These are phyloP conservation scores for Colletotrichum sp. DNA, from an alignment of 2,329 filamentous ascomycete genomes.

Conservation along the genomic window DNA sequence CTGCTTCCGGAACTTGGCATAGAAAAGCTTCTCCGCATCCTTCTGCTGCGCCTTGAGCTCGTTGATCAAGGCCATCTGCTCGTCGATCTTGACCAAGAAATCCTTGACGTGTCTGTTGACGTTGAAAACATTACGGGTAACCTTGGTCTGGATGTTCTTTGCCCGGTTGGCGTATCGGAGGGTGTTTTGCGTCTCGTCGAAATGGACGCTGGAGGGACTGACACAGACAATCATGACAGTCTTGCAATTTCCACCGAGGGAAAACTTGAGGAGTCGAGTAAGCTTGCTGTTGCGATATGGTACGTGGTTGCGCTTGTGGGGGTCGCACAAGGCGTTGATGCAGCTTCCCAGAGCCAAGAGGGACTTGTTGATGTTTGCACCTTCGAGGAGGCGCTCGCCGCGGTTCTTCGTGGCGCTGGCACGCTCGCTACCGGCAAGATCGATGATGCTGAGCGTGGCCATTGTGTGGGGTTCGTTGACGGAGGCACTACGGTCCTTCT, in stretches of 20 bases:
- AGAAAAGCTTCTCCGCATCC: conserved; percentile 81
- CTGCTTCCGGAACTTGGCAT: conserved; percentile 90
- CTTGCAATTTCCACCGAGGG: conserved; percentile 95
- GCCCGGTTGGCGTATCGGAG: conserved; percentile 95
- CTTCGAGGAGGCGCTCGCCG: conserved; percentile 87
- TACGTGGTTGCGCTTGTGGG: conserved; percentile 88
- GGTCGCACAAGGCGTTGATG: conserved; percentile 97
- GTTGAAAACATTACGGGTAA: conserved; percentile 98
- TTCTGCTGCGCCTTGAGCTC: conserved; percentile 93
- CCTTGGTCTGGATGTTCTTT: conserved; percentile 99
- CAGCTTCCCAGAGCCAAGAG: conserved; percentile 92
- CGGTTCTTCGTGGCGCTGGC: conserved; percentile 97
- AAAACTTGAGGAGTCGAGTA: conserved; percentile 94
- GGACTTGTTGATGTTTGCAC: conserved; percentile 99
- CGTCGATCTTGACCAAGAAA: conserved; percentile 98
- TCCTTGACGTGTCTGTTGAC: conserved; percentile 99
- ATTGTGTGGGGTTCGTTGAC: conserved; percentile 96
- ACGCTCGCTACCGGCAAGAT: conserved; percentile 93
- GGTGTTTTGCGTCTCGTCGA: conserved; percentile 98
- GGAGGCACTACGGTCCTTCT: conserved; percentile 90
- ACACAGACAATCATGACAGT: conserved; percentile 99
- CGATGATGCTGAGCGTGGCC: conserved; percentile 98
- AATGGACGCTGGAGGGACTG: conserved; percentile 94
- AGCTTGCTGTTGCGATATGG: conserved; percentile 98
- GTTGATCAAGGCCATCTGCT: conserved; percentile 96